Evolutionary conservation across 495 filamentous ascomycete species (phyloP).

Genomic region (Penicillium coffeae): DNA sequence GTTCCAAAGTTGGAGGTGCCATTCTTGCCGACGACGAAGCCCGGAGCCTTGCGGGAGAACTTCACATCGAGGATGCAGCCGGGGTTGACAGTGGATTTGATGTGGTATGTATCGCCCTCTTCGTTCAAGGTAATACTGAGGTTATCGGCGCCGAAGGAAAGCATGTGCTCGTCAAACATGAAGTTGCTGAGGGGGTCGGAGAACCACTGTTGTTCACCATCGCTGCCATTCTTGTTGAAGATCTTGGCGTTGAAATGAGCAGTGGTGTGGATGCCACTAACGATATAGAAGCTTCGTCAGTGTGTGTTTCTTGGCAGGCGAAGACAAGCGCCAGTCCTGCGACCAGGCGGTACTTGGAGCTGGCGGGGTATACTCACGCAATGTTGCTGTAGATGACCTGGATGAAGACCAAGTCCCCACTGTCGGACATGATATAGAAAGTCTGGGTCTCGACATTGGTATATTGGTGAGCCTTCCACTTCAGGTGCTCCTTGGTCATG

Average conservation of each 20-base stretch:
- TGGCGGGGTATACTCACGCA: slow-evolving; percentile 57
- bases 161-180: slow-evolving; percentile 79
- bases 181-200: slow-evolving; percentile 70
- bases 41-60: slow-evolving; percentile 69
- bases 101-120: slow-evolving; percentile 72
- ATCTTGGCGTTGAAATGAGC: slow-evolving; percentile 90
- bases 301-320: too few species aligned
- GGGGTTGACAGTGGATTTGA: slow-evolving; percentile 81
- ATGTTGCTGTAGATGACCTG: slow-evolving; percentile 99
- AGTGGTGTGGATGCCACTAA: slow-evolving; percentile 82
- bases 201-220: slow-evolving; percentile 69
- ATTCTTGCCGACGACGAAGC: slow-evolving; percentile 81
- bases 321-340: too few species aligned
- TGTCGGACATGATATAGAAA: slow-evolving; percentile 84
- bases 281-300: slow-evolving; percentile 3
- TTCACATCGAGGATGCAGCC: slow-evolving; percentile 77
- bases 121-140: slow-evolving; percentile 78
- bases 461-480: slow-evolving; percentile 75
- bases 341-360: not conserved
- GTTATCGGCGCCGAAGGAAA: slow-evolving; percentile 77
- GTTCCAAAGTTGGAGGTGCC: slow-evolving; percentile 83
- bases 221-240: slow-evolving; percentile 70
- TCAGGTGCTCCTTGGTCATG: slow-evolving; percentile 69
- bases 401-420: slow-evolving; percentile 68
- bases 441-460: slow-evolving; percentile 95